phyloP scores from a whole-genome alignment of 2,329 filamentous ascomycete genomes.

The Bipolaris zeicola region DNA sequence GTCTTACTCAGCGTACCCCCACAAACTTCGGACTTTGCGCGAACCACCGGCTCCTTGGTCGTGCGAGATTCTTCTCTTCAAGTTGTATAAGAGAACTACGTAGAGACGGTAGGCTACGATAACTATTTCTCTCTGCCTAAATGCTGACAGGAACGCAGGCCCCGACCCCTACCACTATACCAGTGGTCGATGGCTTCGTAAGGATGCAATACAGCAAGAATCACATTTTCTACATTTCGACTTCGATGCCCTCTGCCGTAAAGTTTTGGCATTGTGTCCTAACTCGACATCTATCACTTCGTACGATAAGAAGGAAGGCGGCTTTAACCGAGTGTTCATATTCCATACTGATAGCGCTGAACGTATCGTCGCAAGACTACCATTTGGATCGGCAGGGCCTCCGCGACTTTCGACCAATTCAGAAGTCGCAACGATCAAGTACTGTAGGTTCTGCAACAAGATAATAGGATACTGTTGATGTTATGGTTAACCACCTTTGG shows the following conservation, averaged over 20 bases:
- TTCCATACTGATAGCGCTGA: constrained; percentile 49
- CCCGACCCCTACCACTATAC: background rate
- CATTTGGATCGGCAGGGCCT: constrained; percentile 49
- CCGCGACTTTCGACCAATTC: constrained; percentile 48
- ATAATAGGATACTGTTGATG: background rate
- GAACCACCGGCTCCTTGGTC: too few relatives aligned
- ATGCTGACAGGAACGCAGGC: too few relatives aligned
- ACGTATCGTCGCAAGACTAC: constrained; percentile 51
- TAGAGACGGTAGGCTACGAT: too few relatives aligned
- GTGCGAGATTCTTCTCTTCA: too few relatives aligned
- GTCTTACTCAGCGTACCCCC: too few relatives aligned
- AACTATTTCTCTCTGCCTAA: too few relatives aligned
- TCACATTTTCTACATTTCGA: constrained; percentile 50
- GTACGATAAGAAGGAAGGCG: constrained; percentile 53
- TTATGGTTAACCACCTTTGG: constrained; percentile 14
- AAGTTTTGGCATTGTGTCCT: constrained; percentile 46
- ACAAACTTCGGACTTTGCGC: too few relatives aligned
- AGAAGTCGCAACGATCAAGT: constrained; percentile 55
- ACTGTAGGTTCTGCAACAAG: constrained; percentile 32
- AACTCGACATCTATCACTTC: constrained; percentile 41
- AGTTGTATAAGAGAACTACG: too few relatives aligned
- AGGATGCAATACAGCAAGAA: constrained; percentile 32
- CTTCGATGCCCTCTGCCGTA: constrained; percentile 48
- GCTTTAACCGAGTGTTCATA: constrained; percentile 54
- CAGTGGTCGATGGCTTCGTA: background rate